Evolutionary conservation across 305 asterid species (phyloP).

Genomic region (Solanum aculeatissimum): DNA sequence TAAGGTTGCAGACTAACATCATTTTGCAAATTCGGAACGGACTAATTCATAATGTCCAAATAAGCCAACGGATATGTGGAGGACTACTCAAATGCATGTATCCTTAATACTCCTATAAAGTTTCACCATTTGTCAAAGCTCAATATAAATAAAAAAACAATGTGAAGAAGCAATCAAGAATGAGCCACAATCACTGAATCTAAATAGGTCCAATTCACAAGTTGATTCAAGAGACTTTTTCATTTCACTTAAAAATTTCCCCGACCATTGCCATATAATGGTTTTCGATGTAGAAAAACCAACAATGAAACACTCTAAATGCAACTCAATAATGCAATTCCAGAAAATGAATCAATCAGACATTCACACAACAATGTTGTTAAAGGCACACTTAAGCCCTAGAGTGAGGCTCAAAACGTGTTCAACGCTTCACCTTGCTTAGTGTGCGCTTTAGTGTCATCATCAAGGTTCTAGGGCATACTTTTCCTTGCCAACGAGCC

Average conservation of each 20-base stretch:
- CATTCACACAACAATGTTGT: not conserved
- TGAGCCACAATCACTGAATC: not conserved
- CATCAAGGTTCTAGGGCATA: too few species aligned
- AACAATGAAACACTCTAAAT: not conserved
- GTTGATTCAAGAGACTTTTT: not conserved
- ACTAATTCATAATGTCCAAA: not conserved
- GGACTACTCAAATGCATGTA: not conserved
- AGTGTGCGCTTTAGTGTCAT: too few species aligned
- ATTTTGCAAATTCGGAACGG: not conserved
- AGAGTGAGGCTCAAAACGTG: too few species aligned
- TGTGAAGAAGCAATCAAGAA: not conserved
- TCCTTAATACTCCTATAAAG: not conserved
- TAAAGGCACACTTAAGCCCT: too few species aligned
- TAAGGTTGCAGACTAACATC: not conserved
- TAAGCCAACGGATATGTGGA: not conserved
- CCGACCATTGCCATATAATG: not conserved
- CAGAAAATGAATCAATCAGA: not conserved
- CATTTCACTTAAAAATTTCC: not conserved
- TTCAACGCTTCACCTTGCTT: too few species aligned
- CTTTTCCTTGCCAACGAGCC: too few species aligned
- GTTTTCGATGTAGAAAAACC: not conserved
- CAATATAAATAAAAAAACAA: not conserved
- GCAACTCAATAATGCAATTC: not conserved
- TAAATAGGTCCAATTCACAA: not conserved
- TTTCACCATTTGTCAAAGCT: not conserved